Percentiles rank a stretch among this genome's conserved stretches.
phyloP scores from a whole-genome alignment of 208 protist genomes.

The Wallacemonas collosoma region DNA sequence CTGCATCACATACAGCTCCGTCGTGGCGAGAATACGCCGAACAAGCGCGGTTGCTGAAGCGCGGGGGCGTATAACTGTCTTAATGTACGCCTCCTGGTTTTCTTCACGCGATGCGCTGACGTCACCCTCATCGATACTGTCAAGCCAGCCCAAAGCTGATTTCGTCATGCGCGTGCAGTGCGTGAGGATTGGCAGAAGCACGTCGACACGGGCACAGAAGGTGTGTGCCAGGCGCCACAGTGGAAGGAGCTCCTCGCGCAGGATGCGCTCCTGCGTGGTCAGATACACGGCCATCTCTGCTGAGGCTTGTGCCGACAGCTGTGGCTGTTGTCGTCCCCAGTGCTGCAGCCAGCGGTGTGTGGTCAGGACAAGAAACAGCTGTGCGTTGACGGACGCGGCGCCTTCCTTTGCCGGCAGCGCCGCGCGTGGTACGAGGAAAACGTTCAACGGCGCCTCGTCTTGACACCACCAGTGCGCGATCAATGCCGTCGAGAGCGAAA shows the following conservation, averaged over 20 bases:
- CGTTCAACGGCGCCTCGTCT: conserved; percentile 39
- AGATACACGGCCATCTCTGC: neutral
- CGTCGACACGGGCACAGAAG: conserved; percentile 10
- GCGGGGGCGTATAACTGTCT: neutral
- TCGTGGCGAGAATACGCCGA: conserved; percentile 32
- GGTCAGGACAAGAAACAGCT: conserved; percentile 26
- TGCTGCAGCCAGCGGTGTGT: conserved; percentile 29
- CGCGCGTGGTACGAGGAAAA: conserved; percentile 56
- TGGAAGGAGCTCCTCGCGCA: conserved; percentile 12
- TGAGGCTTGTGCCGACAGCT: too few relatives aligned
- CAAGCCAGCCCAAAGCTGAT: neutral
- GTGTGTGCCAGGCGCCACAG: conserved; percentile 8
- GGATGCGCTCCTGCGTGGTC: neutral
- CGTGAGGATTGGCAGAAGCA: neutral
- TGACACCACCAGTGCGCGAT: conserved; percentile 29
- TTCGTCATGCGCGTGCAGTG: neutral
- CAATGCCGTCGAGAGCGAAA: conserved; percentile 28
- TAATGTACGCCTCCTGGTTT: neutral
- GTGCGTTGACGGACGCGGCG: conserved; percentile 24
- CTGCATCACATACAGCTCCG: conserved; percentile 51
- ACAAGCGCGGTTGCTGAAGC: neutral
- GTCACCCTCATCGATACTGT: neutral
- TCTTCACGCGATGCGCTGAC: too few relatives aligned
- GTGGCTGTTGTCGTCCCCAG: conserved; percentile 1
- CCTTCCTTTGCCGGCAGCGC: conserved; percentile 29